phyloP scores from a whole-genome alignment of 2,329 filamentous ascomycete genomes.

The Westerdykella ornata region DNA sequence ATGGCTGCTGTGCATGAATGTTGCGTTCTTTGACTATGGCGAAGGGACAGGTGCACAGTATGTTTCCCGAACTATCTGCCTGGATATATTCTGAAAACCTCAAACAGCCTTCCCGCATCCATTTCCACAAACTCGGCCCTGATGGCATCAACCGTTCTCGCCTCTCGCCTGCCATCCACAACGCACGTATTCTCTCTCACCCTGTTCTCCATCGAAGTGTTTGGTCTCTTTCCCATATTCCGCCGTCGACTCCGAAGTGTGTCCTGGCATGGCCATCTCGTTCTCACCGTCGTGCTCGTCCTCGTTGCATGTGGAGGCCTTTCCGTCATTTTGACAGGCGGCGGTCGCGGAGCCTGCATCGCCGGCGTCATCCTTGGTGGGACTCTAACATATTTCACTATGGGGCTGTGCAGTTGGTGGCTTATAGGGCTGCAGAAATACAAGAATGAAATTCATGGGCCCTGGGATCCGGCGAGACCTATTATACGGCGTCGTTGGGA shows the following conservation, averaged over 20 bases:
- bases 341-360: conserved; percentile 53
- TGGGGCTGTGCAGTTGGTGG: conserved; percentile 97
- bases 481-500: conserved; percentile 65
- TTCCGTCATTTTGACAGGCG: conserved; percentile 51
- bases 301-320: conserved; percentile 74
- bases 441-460: conserved; percentile 97
- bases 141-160: conserved; percentile 92
- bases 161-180: conserved; percentile 79
- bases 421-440: conserved; percentile 95
- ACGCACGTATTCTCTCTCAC: conserved; percentile 93
- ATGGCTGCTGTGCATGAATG: conserved; percentile 88
- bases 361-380: conserved; percentile 70
- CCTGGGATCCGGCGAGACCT: conserved; percentile 92
- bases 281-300: conserved; percentile 69
- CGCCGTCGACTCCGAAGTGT: conserved; percentile 77
- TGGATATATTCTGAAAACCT: conserved; percentile 15
- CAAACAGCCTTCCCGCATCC: conserved; percentile 58
- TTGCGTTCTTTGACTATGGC: conserved; percentile 97
- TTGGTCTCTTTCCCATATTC: conserved; percentile 96
- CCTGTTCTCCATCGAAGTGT: conserved; percentile 94
- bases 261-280: conserved; percentile 73
- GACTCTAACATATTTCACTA: conserved; percentile 66
- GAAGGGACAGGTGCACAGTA: conserved; percentile 54
- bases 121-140: conserved; percentile 92
- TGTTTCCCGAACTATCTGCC: conserved; percentile 6